Percentiles rank a stretch among this genome's conserved stretches.
These are phyloP conservation scores for Colletotrichum godetiae DNA, from an alignment of 2,329 filamentous ascomycete genomes.

Conservation along the genomic window DNA sequence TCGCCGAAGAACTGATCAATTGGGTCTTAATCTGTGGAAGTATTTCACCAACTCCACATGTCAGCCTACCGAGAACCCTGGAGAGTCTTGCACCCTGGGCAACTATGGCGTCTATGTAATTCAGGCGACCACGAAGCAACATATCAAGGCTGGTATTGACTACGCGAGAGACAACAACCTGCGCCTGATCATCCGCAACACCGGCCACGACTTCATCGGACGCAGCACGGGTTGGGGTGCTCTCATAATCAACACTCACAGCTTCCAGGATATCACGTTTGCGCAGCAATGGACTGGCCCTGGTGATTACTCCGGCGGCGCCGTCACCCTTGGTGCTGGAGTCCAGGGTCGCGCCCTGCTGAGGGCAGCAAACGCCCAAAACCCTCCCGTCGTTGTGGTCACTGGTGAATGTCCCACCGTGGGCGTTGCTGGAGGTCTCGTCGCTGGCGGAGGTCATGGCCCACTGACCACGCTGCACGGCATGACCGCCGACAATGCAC, in stretches of 20 bases:
- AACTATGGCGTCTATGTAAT: slow-evolving; percentile 50
- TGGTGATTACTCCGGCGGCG: slow-evolving; percentile 58
- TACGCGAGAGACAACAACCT: slow-evolving; percentile 53
- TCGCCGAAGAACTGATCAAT: slow-evolving; percentile 39
- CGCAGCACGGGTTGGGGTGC: slow-evolving; percentile 70
- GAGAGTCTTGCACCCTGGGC: slow-evolving; percentile 49
- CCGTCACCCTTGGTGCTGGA: slow-evolving; percentile 64
- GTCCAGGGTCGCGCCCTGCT: slow-evolving; percentile 59
- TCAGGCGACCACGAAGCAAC: slow-evolving; percentile 34
- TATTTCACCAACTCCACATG: slow-evolving; percentile 55
- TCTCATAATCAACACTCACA: slow-evolving; percentile 66
- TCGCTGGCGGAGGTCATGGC: slow-evolving; percentile 68
- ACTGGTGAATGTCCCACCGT: slow-evolving; percentile 67
- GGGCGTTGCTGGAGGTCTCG: slow-evolving; percentile 69
- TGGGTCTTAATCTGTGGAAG: slow-evolving; percentile 49
- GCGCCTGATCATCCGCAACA: slow-evolving; percentile 65
- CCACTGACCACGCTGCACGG: slow-evolving; percentile 58
- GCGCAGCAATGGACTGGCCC: slow-evolving; percentile 47
- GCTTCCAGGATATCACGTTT: slow-evolving; percentile 59
- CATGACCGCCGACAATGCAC: slow-evolving; percentile 57
- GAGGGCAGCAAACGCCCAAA: slow-evolving; percentile 50
- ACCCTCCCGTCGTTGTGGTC: slow-evolving; percentile 55
- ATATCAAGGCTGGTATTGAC: slow-evolving; percentile 45
- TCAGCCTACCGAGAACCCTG: slow-evolving; percentile 45
- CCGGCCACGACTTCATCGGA: slow-evolving; percentile 68